Conservation (phyloP, 768 basidiomycete species). For the Ephemerocybe angulata region DNA sequence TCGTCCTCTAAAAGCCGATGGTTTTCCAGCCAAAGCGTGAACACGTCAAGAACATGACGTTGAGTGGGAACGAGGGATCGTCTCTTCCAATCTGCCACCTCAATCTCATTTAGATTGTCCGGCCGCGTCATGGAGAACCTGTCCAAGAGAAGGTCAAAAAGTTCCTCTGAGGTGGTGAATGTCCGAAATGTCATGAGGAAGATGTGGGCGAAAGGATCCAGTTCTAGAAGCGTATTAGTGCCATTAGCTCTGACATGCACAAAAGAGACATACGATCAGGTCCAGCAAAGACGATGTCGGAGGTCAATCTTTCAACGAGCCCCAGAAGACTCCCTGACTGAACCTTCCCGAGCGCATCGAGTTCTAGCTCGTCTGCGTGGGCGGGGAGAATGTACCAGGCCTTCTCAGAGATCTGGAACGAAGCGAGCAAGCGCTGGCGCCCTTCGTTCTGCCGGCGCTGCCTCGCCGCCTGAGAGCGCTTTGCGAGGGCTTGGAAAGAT, state of each 20-base stretch:
- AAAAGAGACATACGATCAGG: slow-evolving; percentile 47
- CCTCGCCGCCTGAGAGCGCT: slow-evolving; percentile 14
- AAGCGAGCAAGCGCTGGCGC: slow-evolving; percentile 25
- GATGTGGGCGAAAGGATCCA: slow-evolving; percentile 43
- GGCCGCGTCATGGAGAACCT: slow-evolving; percentile 56
- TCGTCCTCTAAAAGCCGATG: slow-evolving; percentile 63
- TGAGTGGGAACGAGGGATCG: slow-evolving; percentile 62
- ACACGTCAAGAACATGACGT: slow-evolving; percentile 52
- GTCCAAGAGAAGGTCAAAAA: slow-evolving; percentile 67
- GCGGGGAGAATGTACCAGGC: slow-evolving; percentile 63
- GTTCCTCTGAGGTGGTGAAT: slow-evolving; percentile 63
- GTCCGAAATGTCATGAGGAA: slow-evolving; percentile 85
- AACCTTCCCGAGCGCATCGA: slow-evolving; percentile 63
- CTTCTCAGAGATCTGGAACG: slow-evolving; percentile 34
- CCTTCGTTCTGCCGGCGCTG: slow-evolving; percentile 12
- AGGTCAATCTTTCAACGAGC: slow-evolving; percentile 66
- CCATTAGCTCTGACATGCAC: not conserved
- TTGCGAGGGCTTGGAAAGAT: slow-evolving; percentile 20
- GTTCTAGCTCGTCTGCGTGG: slow-evolving; percentile 58
- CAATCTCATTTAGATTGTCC: slow-evolving; percentile 44
- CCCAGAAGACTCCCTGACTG: slow-evolving; percentile 68
- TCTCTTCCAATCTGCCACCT: slow-evolving; percentile 64
- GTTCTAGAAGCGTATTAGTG: slow-evolving; percentile 12
- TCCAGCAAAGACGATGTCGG: slow-evolving; percentile 37
- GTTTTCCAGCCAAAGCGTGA: slow-evolving; percentile 60